Percentiles rank a stretch among this genome's conserved stretches.
Evolutionary conservation across 2,329 filamentous ascomycete genomes (phyloP).

Genomic region (Talaromyces sp.): DNA sequence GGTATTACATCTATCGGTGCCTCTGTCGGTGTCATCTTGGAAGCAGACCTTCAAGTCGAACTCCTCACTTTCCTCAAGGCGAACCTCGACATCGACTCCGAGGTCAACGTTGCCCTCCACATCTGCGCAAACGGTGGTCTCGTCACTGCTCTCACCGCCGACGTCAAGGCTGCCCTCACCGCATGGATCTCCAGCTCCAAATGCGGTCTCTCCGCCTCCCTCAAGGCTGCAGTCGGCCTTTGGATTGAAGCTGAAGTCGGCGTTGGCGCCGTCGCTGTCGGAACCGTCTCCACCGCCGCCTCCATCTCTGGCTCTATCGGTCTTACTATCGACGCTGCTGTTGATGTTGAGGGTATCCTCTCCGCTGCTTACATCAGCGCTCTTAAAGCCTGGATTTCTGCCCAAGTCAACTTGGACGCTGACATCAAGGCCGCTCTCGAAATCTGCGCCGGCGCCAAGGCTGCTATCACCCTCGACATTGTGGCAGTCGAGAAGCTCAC

Average conservation of each 20-base stretch:
- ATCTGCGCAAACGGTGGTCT: slow-evolving; percentile 33
- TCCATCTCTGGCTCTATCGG: slow-evolving; percentile 30
- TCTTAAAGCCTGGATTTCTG: slow-evolving; percentile 27
- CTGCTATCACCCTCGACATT: slow-evolving; percentile 24
- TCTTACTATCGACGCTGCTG: slow-evolving; percentile 26
- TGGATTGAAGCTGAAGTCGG: slow-evolving; percentile 29
- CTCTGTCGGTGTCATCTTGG: slow-evolving; percentile 28
- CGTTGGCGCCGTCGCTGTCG: slow-evolving; percentile 26
- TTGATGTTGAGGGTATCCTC: slow-evolving; percentile 28
- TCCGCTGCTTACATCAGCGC: slow-evolving; percentile 26
- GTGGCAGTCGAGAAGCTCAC: slow-evolving; percentile 29
- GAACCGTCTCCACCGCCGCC: slow-evolving; percentile 25
- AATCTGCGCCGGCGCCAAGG: slow-evolving; percentile 25
- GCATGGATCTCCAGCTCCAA: slow-evolving; percentile 25
- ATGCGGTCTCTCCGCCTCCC: slow-evolving; percentile 25
- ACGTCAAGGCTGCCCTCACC: slow-evolving; percentile 29
- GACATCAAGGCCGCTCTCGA: slow-evolving; percentile 27
- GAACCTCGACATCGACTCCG: slow-evolving; percentile 22
- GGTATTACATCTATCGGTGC: slow-evolving; percentile 29
- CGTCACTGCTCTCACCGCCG: slow-evolving; percentile 24
- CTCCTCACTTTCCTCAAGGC: slow-evolving; percentile 27
- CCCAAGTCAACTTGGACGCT: slow-evolving; percentile 24
- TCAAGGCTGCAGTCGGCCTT: slow-evolving; percentile 28
- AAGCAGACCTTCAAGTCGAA: slow-evolving; percentile 24
- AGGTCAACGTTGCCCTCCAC: slow-evolving; percentile 30